These are phyloP conservation scores for Lithohypha guttulata DNA, from an alignment of 2,329 filamentous ascomycete genomes.

Conservation along the genomic window DNA sequence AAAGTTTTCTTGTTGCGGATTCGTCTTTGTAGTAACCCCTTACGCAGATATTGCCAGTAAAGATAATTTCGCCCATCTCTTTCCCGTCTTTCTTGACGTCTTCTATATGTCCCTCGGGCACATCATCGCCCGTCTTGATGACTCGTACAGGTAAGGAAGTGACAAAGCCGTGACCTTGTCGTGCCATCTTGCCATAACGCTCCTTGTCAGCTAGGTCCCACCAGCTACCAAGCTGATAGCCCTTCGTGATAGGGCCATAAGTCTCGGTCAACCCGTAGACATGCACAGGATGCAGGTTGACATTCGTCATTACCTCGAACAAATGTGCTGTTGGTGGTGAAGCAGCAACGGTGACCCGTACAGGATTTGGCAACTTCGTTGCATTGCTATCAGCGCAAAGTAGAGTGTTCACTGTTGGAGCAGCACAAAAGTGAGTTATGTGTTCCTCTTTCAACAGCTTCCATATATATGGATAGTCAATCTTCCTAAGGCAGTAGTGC, in stretches of 20 bases:
- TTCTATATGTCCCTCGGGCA: slow-evolving; percentile 42
- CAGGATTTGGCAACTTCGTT: slow-evolving; percentile 54
- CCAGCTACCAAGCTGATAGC: slow-evolving; percentile 80
- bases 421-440: slow-evolving; percentile 92
- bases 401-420: slow-evolving; percentile 90
- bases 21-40: slow-evolving; percentile 87
- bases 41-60: slow-evolving; percentile 81
- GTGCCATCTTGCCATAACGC: slow-evolving; percentile 79
- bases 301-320: slow-evolving; percentile 79
- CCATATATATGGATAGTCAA: slow-evolving; percentile 93
- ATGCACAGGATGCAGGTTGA: slow-evolving; percentile 85
- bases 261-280: slow-evolving; percentile 85
- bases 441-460: slow-evolving; percentile 70
- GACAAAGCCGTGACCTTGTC: slow-evolving; percentile 86
- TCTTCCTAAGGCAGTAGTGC: slow-evolving; percentile 86
- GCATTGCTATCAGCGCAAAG: slow-evolving; percentile 74
- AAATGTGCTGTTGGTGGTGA: slow-evolving; percentile 81
- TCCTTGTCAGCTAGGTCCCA: slow-evolving; percentile 60
- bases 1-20: slow-evolving; percentile 75
- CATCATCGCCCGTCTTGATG: slow-evolving; percentile 55
- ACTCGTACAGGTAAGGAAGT: slow-evolving; percentile 71
- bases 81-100: slow-evolving; percentile 60
- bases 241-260: slow-evolving; percentile 91
- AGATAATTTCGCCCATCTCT: slow-evolving; percentile 76
- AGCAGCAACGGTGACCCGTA: slow-evolving; percentile 84